phyloP scores from a whole-genome alignment of 345 rosid species.

The Eucalyptus shirleyi region DNA sequence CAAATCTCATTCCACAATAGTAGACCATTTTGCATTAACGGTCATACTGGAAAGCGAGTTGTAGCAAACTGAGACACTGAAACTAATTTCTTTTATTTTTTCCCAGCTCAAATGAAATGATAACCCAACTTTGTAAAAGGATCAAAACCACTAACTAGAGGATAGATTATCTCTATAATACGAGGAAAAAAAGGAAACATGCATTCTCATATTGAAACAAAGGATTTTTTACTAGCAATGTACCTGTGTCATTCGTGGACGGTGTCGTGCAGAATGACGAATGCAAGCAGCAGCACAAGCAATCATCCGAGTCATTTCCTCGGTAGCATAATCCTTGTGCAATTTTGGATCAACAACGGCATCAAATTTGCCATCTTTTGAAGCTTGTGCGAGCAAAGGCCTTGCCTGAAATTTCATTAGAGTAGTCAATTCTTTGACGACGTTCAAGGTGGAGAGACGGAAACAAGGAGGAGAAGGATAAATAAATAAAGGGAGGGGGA shows the following conservation, averaged over 20 bases:
- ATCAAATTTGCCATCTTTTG: conserved; percentile 31
- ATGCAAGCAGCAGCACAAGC: conserved; percentile 81
- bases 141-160: neutral
- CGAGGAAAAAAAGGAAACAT: neutral
- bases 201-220: neutral
- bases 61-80: neutral
- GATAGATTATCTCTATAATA: neutral
- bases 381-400: conserved; percentile 49
- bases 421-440: neutral
- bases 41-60: neutral
- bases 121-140: neutral
- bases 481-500: neutral
- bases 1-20: neutral
- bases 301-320: conserved; percentile 55
- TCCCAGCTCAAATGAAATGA: neutral
- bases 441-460: neutral
- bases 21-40: neutral
- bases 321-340: conserved; percentile 24
- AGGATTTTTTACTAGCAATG: neutral
- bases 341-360: conserved; percentile 47
- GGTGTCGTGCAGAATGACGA: conserved; percentile 57
- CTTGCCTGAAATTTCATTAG: conserved; percentile 40
- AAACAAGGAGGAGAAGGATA: neutral
- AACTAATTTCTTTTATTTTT: neutral
- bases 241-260: conserved; percentile 91